Base-by-base conservation (phyloP, 768 basidiomycete genomes). In the Trametopsis cervina region DNA sequence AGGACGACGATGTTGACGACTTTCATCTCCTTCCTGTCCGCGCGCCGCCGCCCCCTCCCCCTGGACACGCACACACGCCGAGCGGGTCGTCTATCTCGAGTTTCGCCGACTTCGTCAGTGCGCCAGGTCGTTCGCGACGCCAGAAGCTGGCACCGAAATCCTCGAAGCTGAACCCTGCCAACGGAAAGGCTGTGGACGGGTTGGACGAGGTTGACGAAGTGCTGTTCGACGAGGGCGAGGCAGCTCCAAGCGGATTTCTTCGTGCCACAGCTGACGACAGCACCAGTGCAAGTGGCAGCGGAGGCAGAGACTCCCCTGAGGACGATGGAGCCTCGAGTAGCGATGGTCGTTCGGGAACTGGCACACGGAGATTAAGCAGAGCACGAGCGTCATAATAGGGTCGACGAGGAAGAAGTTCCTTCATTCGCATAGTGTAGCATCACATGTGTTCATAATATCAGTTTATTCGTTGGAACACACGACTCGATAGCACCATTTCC, bases 11-110 rank as follows among this genome's bases (percentile, higher is more conserved):
- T 27, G 65, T 76, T 24, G 80, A 82, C 47, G 82, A 84, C 50
- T 79, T 85, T 56, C 85, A 87, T 60, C 78, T 75, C 52, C 70
- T 84, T 17, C 78, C 84, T 0, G 68, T 81, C 24, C 76, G 77
- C 54, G 67, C 72, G 7, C 72, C 72, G 20, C 44, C 61, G 9
- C 45, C 55, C 4, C 49, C 54, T 15, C 23, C 53, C 17, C 21
- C 46, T n/a, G 42, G n/a, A 15, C 50, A 45, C 51, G 48, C 46
- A n/a, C 47, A 42, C 44, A 46, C 17, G 26, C 54, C 23, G 11
- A 44, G 41, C 50, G 60, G 41, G 64, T n/a, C 60, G 57, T 76
- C 74, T 23, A 62, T 76, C 26, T 69, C 81, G 4, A 76, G 75
- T 57, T 75, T 84, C 60, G 72, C 80, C 5, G 82, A 85, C 59